Evolutionary conservation across 2,329 filamentous ascomycete species (phyloP).

Genomic region (Pestalotiopsis sp.): DNA sequence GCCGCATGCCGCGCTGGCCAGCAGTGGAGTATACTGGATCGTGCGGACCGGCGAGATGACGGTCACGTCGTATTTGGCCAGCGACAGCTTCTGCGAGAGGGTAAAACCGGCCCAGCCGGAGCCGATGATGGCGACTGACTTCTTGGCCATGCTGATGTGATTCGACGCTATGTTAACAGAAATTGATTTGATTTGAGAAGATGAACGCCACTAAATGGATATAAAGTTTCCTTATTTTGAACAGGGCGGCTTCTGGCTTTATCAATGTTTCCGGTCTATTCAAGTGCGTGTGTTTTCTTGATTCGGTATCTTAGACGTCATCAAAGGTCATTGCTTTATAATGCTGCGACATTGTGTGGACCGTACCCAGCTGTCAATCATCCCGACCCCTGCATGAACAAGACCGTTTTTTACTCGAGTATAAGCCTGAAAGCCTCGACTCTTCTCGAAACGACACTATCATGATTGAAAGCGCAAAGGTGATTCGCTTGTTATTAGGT

Average conservation of each 20-base stretch:
- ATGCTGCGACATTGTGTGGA: not conserved
- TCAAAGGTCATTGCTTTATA: constrained; percentile 3
- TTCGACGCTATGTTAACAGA: not conserved
- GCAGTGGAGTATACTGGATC: constrained; percentile 44
- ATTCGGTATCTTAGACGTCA: constrained; percentile 2
- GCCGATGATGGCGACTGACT: constrained; percentile 31
- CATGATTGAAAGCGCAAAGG: not conserved
- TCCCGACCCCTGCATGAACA: not conserved
- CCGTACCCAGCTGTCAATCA: not conserved
- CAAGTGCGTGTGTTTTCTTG: not conserved
- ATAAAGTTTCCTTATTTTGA: not conserved
- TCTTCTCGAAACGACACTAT: not conserved
- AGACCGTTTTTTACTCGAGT: not conserved
- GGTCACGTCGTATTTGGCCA: constrained; percentile 37
- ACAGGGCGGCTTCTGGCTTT: not conserved
- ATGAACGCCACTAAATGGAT: not conserved
- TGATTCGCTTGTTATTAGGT: not conserved
- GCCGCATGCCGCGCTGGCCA: constrained; percentile 44
- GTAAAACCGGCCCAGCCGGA: constrained; percentile 42
- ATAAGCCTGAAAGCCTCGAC: not conserved
- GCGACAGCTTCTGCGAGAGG: constrained; percentile 35
- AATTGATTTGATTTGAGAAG: too few relatives aligned
- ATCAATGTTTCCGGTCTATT: not conserved
- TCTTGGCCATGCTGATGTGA: constrained; percentile 13
- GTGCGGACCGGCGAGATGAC: constrained; percentile 43